These are phyloP conservation scores for Gastrodia elata DNA, from an alignment of 106 monocot genomes.

Conservation along the genomic window DNA sequence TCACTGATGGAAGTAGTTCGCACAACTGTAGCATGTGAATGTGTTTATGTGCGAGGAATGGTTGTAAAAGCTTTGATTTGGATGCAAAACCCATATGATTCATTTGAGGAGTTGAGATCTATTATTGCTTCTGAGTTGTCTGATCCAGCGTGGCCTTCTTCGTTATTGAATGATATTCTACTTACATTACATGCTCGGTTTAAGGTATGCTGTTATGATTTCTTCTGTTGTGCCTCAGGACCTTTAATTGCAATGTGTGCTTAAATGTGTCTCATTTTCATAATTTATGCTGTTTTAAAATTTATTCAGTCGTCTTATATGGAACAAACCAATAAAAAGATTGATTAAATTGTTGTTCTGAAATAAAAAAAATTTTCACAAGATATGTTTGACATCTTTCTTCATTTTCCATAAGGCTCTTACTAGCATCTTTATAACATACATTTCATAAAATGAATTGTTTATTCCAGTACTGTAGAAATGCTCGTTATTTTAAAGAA, in stretches of 20 bases:
- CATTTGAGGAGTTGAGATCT: slow-evolving; percentile 80
- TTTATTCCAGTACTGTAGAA: background rate
- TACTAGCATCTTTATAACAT: background rate
- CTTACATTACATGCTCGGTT: slow-evolving; percentile 96
- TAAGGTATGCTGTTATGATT: slow-evolving; percentile 42
- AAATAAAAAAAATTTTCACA: background rate
- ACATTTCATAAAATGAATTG: too few relatives aligned
- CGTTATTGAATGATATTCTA: slow-evolving; percentile 83
- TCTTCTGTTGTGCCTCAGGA: background rate
- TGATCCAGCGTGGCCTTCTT: slow-evolving; percentile 88
- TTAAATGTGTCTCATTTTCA: background rate
- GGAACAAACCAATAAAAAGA: background rate
- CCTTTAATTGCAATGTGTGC: background rate
- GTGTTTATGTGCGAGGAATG: slow-evolving; percentile 95
- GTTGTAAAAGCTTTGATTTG: slow-evolving; percentile 95
- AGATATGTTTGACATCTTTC: background rate
- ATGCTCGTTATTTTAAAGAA: background rate
- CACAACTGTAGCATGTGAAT: slow-evolving; percentile 97
- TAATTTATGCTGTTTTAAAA: background rate
- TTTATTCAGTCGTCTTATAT: background rate
- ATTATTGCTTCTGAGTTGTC: slow-evolving; percentile 95
- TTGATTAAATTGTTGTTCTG: background rate
- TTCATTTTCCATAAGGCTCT: background rate
- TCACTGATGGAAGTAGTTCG: slow-evolving; percentile 98
- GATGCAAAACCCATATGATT: slow-evolving; percentile 97